A percentile compares a stretch with the other conserved stretches of the same genome.
phyloP scores from a whole-genome alignment of 1,284 basidiomycete genomes.

The Leccinum ponderosum region DNA sequence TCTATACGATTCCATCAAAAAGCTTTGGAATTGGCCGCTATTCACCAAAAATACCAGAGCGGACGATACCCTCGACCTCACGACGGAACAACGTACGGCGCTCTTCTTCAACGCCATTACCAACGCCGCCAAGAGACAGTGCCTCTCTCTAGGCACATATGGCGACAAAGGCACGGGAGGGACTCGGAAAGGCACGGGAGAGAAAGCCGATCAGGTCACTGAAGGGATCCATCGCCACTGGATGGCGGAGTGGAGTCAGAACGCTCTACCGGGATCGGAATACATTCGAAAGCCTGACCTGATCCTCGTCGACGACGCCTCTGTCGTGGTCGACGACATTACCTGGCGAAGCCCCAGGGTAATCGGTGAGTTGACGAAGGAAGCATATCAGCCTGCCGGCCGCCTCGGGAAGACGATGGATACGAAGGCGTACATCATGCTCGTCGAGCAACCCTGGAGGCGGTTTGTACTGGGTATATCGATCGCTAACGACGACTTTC shows the following conservation, averaged over 20 bases:
- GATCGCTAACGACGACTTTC: background rate
- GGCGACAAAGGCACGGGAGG: too few relatives aligned
- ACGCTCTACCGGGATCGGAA: background rate
- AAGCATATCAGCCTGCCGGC: background rate
- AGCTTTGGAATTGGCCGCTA: too few relatives aligned
- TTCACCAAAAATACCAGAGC: too few relatives aligned
- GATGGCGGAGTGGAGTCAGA: slow-evolving; percentile 4
- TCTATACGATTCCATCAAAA: too few relatives aligned
- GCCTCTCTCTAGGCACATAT: background rate
- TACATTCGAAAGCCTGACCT: background rate
- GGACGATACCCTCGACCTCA: too few relatives aligned
- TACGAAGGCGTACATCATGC: slow-evolving; percentile 1
- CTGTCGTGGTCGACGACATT: background rate
- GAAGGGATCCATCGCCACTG: background rate
- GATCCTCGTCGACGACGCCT: background rate
- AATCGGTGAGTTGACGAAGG: background rate
- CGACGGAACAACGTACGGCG: background rate
- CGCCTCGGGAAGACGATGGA: slow-evolving; percentile 1
- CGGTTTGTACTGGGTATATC: background rate
- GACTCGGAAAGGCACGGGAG: too few relatives aligned
- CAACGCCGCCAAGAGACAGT: background rate
- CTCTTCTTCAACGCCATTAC: slow-evolving; percentile 2
- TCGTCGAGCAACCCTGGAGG: slow-evolving; percentile 4
- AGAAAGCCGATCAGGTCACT: too few relatives aligned
- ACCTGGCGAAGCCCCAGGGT: slow-evolving; percentile 1